A percentile compares a stretch with the other conserved stretches of the same genome.
phyloP scores from a whole-genome alignment of 352 stramenopile species.

The Plasmopara halstedii region DNA sequence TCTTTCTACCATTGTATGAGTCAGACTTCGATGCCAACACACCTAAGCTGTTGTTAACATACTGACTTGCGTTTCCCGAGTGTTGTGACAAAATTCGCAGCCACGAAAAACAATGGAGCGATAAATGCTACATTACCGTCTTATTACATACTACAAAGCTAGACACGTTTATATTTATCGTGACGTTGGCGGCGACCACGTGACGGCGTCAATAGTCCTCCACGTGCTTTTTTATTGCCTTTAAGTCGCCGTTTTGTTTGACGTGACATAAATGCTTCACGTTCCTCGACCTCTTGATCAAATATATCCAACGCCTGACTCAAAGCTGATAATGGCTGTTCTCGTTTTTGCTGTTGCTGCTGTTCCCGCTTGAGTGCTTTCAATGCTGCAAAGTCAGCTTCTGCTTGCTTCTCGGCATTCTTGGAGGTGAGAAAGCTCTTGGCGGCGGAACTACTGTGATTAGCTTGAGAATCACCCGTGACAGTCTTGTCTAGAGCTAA shows the following conservation, averaged over 20 bases:
- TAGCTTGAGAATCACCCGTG: conserved; percentile 7
- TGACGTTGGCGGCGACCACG: conserved; percentile 48
- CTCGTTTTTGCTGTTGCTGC: conserved; percentile 17
- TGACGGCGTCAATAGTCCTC: conserved; percentile 13
- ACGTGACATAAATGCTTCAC: conserved; percentile 26
- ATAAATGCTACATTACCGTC: not conserved
- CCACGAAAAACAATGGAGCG: too few relatives aligned
- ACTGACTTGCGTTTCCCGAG: too few relatives aligned
- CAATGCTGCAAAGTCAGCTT: conserved; percentile 19
- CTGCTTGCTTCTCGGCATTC: conserved; percentile 28
- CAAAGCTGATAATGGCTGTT: conserved; percentile 35
- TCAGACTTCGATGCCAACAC: too few relatives aligned
- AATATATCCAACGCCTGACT: conserved; percentile 58
- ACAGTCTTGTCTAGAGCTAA: conserved; percentile 33
- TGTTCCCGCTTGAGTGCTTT: conserved; percentile 28
- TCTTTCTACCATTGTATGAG: too few relatives aligned
- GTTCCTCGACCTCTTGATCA: conserved; percentile 39
- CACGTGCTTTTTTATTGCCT: conserved; percentile 26
- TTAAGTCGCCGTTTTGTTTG: conserved; percentile 42
- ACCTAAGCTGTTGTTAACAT: too few relatives aligned
- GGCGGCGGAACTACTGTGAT: conserved; percentile 22
- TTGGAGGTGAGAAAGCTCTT: conserved; percentile 51
- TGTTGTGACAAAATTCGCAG: too few relatives aligned
- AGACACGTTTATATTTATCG: conserved; percentile 53
- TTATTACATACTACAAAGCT: not conserved